Evolutionary conservation across 306 rosid genomes (phyloP).

Genomic region (Bauhinia variegata): DNA sequence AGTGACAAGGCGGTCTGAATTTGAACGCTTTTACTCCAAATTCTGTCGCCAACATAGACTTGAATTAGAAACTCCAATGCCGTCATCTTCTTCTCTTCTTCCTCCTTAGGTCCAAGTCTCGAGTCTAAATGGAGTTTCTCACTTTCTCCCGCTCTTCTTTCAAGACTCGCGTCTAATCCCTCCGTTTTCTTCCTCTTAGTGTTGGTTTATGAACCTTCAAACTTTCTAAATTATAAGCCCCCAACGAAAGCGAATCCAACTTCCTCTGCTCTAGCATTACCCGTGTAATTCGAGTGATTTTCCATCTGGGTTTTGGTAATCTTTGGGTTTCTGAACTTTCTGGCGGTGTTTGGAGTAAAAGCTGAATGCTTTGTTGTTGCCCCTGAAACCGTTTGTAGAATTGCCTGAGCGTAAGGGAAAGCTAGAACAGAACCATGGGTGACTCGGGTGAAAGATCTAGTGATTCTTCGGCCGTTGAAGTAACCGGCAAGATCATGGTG

Average conservation of each 20-base stretch:
- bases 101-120: slow-evolving; percentile 48
- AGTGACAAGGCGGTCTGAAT: slow-evolving; percentile 7
- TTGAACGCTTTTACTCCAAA: not conserved
- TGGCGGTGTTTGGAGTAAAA: slow-evolving; percentile 6
- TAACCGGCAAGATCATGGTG: slow-evolving; percentile 75
- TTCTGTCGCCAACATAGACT: not conserved
- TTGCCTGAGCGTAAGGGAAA: not conserved
- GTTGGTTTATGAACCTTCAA: not conserved
- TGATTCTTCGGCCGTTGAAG: slow-evolving; percentile 44
- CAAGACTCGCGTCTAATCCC: no score
- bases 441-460: slow-evolving; percentile 21
- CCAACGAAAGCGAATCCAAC: slow-evolving; percentile 36
- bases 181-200: not conserved
- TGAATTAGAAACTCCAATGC: no score
- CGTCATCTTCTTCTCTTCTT: slow-evolving; percentile 29
- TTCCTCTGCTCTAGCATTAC: not conserved
- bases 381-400: no score
- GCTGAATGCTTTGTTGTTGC: no score
- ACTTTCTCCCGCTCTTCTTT: no score
- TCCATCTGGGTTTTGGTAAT: slow-evolving; percentile 24
- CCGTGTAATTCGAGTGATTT: not conserved
- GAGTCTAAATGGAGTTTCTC: slow-evolving; percentile 37
- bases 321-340: not conserved
- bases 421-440: slow-evolving; percentile 39
- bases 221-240: slow-evolving; percentile 1